A percentile compares a stretch with the other conserved stretches of the same genome.
Conservation (phyloP, 2,329 filamentous ascomycete species). For the Aspergillus latus region DNA sequence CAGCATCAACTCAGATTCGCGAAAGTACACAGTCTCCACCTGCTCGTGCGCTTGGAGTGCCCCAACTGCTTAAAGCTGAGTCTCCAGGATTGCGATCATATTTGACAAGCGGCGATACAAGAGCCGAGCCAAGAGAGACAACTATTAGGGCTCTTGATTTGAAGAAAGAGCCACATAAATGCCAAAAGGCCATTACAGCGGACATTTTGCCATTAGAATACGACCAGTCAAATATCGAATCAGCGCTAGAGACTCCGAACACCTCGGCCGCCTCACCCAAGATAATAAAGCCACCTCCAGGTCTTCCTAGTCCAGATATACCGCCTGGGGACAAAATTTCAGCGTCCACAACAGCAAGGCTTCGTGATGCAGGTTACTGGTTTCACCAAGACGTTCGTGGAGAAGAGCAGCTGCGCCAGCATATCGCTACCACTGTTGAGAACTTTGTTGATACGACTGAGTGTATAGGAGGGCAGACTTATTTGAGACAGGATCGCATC, state of each 20-base stretch:
- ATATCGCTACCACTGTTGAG: slow-evolving; percentile 21
- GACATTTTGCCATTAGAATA: background rate
- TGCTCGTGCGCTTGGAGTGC: background rate
- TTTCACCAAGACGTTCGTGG: slow-evolving; percentile 25
- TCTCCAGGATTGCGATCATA: background rate
- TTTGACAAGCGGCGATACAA: background rate
- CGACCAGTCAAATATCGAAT: background rate
- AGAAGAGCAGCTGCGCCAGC: slow-evolving; percentile 19
- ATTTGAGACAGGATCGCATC: slow-evolving; percentile 6
- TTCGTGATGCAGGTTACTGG: slow-evolving; percentile 24
- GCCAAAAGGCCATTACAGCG: background rate
- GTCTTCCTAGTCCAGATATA: slow-evolving; percentile 16
- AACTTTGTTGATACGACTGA: slow-evolving; percentile 17
- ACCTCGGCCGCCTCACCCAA: background rate
- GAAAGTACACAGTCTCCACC: background rate
- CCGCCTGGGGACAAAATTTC: background rate
- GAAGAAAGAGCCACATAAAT: too few species aligned
- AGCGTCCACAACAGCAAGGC: slow-evolving; percentile 1
- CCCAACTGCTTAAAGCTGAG: background rate
- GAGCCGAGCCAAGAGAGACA: background rate
- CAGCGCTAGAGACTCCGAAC: background rate
- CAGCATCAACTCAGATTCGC: background rate
- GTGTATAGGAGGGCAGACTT: background rate
- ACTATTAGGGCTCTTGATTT: background rate
- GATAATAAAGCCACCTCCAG: slow-evolving; percentile 18